Evolutionary conservation across 2,329 filamentous ascomycete species (phyloP).

Genomic region (Elsinoe batatas): DNA sequence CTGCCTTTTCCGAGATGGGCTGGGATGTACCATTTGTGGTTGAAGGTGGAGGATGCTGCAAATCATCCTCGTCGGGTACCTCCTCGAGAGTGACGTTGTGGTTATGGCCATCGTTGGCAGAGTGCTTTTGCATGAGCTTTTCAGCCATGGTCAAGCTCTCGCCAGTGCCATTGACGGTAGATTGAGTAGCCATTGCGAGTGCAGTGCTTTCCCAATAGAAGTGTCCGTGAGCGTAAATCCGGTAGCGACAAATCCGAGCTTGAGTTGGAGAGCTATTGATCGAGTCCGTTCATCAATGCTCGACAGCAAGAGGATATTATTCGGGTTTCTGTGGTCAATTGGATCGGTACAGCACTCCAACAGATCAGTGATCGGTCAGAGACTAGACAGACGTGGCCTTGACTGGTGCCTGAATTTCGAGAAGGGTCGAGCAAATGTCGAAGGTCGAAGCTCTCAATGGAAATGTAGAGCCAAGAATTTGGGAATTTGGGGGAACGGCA

Average conservation of each 20-base stretch:
- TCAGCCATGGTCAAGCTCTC: conserved; percentile 35
- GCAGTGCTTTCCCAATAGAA: conserved; percentile 9
- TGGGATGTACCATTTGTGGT: conserved; percentile 33
- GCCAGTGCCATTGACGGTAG: conserved; percentile 10
- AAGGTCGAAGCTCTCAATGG: conserved; percentile 9
- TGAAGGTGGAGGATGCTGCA: conserved; percentile 47
- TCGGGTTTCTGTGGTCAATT: background rate
- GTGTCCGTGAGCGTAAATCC: conserved; percentile 12
- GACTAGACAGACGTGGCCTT: conserved; percentile 1
- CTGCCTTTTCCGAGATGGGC: conserved; percentile 50
- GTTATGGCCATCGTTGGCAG: conserved; percentile 40
- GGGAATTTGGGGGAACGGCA: background rate
- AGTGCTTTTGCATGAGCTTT: conserved; percentile 44
- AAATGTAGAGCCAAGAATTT: conserved; percentile 4
- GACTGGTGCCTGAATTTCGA: conserved; percentile 2
- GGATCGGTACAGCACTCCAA: background rate
- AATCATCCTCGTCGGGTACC: conserved; percentile 66
- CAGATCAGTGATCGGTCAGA: background rate
- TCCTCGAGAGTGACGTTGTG: conserved; percentile 66
- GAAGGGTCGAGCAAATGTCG: conserved; percentile 9
- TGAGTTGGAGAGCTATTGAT: conserved; percentile 1
- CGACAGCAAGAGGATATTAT: background rate
- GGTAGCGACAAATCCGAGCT: conserved; percentile 11
- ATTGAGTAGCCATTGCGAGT: conserved; percentile 12
- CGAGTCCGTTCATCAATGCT: conserved; percentile 9